These are phyloP conservation scores for Rhizophagus clarus DNA, from an alignment of 192 early-diverging fungal genomes.

Conservation along the genomic window DNA sequence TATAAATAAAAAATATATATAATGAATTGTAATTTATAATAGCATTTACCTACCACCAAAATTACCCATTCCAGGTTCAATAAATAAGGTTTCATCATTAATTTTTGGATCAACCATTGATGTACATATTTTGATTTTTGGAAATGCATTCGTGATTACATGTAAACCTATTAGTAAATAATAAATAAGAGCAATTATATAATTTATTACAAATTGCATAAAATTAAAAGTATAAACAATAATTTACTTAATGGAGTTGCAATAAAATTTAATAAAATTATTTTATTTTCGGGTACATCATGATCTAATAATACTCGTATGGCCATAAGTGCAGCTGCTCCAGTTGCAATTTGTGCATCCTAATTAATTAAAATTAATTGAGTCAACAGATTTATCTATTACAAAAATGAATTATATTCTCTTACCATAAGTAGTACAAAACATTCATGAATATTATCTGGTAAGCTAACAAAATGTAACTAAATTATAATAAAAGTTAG, in stretches of 20 bases:
- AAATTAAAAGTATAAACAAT: neutral
- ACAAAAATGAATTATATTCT: neutral
- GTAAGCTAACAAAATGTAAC: conserved; percentile 85
- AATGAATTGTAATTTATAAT: conserved; percentile 1
- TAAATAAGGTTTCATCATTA: conserved; percentile 62
- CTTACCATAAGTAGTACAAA: conserved; percentile 70
- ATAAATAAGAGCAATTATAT: neutral
- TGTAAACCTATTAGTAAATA: conserved; percentile 45
- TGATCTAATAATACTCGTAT: conserved; percentile 92
- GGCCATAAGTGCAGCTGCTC: conserved; percentile 95
- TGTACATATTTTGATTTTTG: conserved; percentile 75
- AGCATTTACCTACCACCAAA: conserved; percentile 62
- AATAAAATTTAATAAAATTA: conserved; percentile 84
- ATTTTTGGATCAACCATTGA: conserved; percentile 78
- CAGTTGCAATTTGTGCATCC: conserved; percentile 91
- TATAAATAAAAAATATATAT: neutral
- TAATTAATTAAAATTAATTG: conserved; percentile 40
- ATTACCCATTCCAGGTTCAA: conserved; percentile 86
- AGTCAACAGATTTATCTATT: neutral
- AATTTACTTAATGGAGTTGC: conserved; percentile 68
- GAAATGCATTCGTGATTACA: conserved; percentile 82
- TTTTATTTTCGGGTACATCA: conserved; percentile 79
- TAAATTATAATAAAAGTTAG: conserved; percentile 27
- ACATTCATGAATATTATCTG: conserved; percentile 59
- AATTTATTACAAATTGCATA: neutral